Evolutionary conservation across 805 yeast species (phyloP).

Genomic region (Danielia reshetovae): DNA sequence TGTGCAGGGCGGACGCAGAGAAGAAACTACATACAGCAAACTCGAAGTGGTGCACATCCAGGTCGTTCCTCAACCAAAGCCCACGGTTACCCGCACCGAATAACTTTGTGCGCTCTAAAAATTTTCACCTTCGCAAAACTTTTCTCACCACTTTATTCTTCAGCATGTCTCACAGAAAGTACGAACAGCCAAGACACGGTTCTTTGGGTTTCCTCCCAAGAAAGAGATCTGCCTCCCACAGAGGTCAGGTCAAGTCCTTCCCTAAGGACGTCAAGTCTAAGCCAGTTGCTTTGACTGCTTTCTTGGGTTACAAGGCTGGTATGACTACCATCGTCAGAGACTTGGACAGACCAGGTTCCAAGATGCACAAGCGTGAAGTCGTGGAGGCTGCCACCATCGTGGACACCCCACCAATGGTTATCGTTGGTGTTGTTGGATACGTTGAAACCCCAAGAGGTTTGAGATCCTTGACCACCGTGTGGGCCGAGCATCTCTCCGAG

Average conservation of each 20-base stretch:
- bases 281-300: slow-evolving; percentile 98
- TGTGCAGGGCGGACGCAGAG: too few relatives aligned
- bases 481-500: slow-evolving; percentile 99
- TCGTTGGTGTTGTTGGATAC: slow-evolving; percentile 99
- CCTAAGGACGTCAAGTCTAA: slow-evolving; percentile 97
- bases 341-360: slow-evolving; percentile 99
- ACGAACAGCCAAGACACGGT: slow-evolving; percentile 99
- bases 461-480: slow-evolving; percentile 98
- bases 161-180: slow-evolving; percentile 98
- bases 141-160: slow-evolving; percentile 23
- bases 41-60: background rate
- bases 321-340: slow-evolving; percentile 99
- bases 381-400: slow-evolving; percentile 99
- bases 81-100: background rate
- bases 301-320: slow-evolving; percentile 99
- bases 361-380: slow-evolving; percentile 99
- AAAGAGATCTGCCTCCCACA: slow-evolving; percentile 98
- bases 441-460: slow-evolving; percentile 99
- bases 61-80: background rate
- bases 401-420: slow-evolving; percentile 98
- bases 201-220: slow-evolving; percentile 99
- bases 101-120: background rate
- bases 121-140: slow-evolving; percentile 2
- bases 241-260: slow-evolving; percentile 99
- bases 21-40: too few relatives aligned